phyloP scores from a whole-genome alignment of 306 rosid species.

The Urtica urens region DNA sequence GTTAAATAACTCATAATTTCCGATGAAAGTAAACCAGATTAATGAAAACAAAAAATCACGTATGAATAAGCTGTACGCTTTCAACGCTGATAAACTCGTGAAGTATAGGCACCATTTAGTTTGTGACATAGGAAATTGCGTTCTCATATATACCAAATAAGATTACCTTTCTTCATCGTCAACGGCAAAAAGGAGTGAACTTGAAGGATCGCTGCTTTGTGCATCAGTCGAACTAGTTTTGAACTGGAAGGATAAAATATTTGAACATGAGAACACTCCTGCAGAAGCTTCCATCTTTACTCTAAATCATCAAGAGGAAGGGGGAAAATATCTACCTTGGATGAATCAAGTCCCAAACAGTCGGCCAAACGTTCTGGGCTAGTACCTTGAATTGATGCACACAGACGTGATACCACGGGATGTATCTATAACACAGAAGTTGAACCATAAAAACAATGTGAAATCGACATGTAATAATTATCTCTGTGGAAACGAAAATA shows the following conservation, averaged over 20 bases:
- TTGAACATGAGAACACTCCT: conserved; percentile 12
- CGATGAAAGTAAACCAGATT: not conserved
- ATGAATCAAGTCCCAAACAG: conserved; percentile 86
- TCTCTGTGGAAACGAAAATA: not conserved
- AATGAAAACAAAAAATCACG: not conserved
- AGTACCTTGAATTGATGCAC: conserved; percentile 92
- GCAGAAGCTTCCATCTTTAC: not conserved
- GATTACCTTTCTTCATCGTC: conserved; percentile 75
- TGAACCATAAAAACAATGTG: conserved; percentile 17
- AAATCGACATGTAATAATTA: not conserved
- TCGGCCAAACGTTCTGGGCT: conserved; percentile 92
- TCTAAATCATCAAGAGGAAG: conserved; percentile 2
- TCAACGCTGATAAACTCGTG: not conserved
- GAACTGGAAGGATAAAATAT: conserved; percentile 36
- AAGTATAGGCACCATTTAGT: not conserved
- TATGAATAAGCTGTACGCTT: too few relatives aligned
- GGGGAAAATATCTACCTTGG: conserved; percentile 45
- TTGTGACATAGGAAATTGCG: not conserved
- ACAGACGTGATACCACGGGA: conserved; percentile 94
- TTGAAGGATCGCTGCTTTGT: conserved; percentile 40
- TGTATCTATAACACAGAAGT: conserved; percentile 51
- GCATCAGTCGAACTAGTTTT: conserved; percentile 60
- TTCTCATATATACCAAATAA: conserved; percentile 14
- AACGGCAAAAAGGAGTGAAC: conserved; percentile 39
- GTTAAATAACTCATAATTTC: too few relatives aligned